These are phyloP conservation scores for Colletotrichum brevisporum DNA, from an alignment of 2,329 filamentous ascomycete genomes.

Conservation along the genomic window DNA sequence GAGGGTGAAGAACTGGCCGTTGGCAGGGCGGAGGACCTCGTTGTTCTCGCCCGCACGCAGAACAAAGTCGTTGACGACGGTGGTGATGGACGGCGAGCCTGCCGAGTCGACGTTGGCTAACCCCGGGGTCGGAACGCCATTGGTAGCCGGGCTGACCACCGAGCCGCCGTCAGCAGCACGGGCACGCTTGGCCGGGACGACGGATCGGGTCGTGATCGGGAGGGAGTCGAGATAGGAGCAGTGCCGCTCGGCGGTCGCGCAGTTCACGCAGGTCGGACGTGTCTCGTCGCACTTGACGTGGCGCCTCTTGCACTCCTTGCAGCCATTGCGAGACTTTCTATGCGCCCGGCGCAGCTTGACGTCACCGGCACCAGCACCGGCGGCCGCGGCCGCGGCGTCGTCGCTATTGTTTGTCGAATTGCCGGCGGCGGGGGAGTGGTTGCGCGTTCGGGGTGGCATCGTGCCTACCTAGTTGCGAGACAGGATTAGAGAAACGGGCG, in stretches of 20 bases:
- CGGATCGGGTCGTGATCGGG: constrained; percentile 19
- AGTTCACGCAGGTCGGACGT: constrained; percentile 57
- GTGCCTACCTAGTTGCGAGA: not conserved
- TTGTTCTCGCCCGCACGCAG: constrained; percentile 15
- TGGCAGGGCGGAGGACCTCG: constrained; percentile 15
- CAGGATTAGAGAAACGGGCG: not conserved
- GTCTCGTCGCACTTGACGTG: constrained; percentile 61
- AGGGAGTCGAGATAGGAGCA: constrained; percentile 50
- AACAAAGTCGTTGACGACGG: constrained; percentile 28
- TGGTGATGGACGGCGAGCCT: constrained; percentile 22
- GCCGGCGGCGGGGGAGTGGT: constrained; percentile 34
- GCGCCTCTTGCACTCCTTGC: constrained; percentile 56
- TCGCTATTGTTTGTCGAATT: constrained; percentile 37
- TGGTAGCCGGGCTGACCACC: constrained; percentile 13
- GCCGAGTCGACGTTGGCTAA: constrained; percentile 1
- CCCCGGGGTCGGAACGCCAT: not conserved
- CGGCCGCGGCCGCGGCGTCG: constrained; percentile 31
- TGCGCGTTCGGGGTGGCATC: constrained; percentile 27
- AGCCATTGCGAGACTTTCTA: constrained; percentile 58
- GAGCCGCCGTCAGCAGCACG: constrained; percentile 4
- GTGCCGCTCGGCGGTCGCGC: constrained; percentile 51
- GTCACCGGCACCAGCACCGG: constrained; percentile 23
- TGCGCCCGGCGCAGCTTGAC: constrained; percentile 54
- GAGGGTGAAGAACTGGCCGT: constrained; percentile 49
- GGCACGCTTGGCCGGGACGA: constrained; percentile 20